These are phyloP conservation scores for Pestalotiopsis sp. DNA, from an alignment of 2,329 filamentous ascomycete species.

Conservation along the genomic window DNA sequence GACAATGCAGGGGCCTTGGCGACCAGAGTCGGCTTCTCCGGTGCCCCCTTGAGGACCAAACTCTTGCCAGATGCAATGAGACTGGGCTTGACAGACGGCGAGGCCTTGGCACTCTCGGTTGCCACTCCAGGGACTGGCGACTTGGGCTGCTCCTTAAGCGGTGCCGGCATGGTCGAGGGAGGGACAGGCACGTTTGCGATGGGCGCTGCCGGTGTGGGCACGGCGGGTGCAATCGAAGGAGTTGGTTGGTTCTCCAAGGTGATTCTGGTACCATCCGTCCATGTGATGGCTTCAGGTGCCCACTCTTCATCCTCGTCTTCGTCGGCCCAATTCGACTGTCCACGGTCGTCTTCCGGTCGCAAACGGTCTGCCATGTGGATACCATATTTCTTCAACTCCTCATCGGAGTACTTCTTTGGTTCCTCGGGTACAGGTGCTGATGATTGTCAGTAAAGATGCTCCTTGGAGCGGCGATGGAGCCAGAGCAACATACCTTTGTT, in stretches of 20 bases:
- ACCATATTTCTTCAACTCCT: constrained; percentile 83
- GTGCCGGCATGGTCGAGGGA: constrained; percentile 29
- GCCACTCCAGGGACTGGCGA: constrained; percentile 41
- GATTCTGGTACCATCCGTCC: constrained; percentile 86
- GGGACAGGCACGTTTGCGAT: constrained; percentile 21
- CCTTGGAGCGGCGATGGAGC: not conserved
- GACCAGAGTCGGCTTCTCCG: constrained; percentile 73
- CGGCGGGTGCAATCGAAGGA: constrained; percentile 27
- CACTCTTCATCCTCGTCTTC: constrained; percentile 90
- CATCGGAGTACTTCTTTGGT: constrained; percentile 82
- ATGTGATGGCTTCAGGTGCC: constrained; percentile 82
- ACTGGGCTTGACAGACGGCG: constrained; percentile 46
- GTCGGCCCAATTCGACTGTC: constrained; percentile 85
- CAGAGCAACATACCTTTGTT: constrained; percentile 68
- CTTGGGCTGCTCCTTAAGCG: constrained; percentile 44
- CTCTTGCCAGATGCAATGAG: constrained; percentile 59
- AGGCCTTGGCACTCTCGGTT: constrained; percentile 29
- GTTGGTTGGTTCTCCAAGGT: constrained; percentile 62
- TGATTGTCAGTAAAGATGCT: not conserved
- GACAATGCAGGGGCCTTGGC: constrained; percentile 70
- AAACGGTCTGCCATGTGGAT: constrained; percentile 83
- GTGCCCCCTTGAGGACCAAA: constrained; percentile 66
- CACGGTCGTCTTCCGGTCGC: constrained; percentile 76
- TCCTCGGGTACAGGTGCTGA: constrained; percentile 65
- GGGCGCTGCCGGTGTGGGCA: constrained; percentile 30